A percentile compares a stretch with the other conserved stretches of the same genome.
These are phyloP conservation scores for Poronia punctata DNA, from an alignment of 495 filamentous ascomycete genomes.

Conservation along the genomic window DNA sequence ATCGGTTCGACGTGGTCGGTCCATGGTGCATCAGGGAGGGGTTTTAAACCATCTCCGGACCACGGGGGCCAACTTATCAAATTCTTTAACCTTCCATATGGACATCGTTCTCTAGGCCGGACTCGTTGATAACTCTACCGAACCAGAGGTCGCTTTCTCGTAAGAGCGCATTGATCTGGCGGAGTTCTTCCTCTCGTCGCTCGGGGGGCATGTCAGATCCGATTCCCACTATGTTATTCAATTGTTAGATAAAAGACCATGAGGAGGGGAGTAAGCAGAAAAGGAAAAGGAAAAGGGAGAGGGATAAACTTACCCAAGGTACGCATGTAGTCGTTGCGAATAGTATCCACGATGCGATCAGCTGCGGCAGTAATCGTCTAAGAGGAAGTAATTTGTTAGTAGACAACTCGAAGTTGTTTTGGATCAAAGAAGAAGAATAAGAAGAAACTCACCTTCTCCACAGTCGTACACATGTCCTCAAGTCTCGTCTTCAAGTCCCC, in stretches of 20 bases:
- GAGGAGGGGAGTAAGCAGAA: too few relatives aligned
- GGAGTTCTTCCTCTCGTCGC: neutral
- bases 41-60: too few relatives aligned
- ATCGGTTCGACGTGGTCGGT: too few relatives aligned
- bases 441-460: neutral
- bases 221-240: neutral
- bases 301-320: constrained; percentile 1
- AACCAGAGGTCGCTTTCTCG: too few relatives aligned
- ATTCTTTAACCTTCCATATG: too few relatives aligned
- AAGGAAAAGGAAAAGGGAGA: neutral
- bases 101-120: too few relatives aligned
- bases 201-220: neutral
- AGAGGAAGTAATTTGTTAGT: neutral
- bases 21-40: too few relatives aligned
- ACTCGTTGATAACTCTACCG: too few relatives aligned
- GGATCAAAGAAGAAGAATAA: neutral
- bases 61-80: too few relatives aligned
- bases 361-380: neutral
- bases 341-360: neutral
- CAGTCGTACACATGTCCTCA: constrained; percentile 24
- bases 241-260: too few relatives aligned
- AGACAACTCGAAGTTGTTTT: neutral
- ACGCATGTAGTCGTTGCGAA: constrained; percentile 1
- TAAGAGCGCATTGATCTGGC: too few relatives aligned
- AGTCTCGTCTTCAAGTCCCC: constrained; percentile 35